phyloP scores from a whole-genome alignment of 2,329 filamentous ascomycete genomes.

The Didymella arachidicola region DNA sequence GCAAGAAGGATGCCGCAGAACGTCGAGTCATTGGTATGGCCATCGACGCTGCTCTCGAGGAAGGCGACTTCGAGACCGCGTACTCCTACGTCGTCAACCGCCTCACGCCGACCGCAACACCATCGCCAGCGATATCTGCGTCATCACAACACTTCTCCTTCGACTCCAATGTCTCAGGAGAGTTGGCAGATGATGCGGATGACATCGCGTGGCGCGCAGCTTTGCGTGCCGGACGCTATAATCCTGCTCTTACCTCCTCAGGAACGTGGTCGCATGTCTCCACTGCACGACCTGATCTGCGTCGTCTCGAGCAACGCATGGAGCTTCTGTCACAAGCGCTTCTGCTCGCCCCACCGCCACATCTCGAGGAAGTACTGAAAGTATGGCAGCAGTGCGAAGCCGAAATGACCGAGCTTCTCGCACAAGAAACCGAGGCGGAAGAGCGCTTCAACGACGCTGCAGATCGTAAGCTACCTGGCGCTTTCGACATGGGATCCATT shows the following conservation, averaged over 20 bases:
- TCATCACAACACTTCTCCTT: constrained; percentile 35
- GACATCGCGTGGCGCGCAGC: constrained; percentile 82
- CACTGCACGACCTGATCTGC: constrained; percentile 63
- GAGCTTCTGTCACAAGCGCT: constrained; percentile 80
- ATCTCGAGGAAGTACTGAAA: constrained; percentile 77
- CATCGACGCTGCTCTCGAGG: constrained; percentile 75
- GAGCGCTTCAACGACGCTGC: constrained; percentile 73
- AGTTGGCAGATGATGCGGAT: constrained; percentile 55
- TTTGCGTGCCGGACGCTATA: constrained; percentile 78
- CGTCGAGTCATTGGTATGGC: constrained; percentile 80
- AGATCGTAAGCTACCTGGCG: constrained; percentile 62
- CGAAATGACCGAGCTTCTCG: constrained; percentile 72
- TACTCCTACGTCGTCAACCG: constrained; percentile 83
- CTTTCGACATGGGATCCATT: constrained; percentile 50
- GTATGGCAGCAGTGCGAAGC: constrained; percentile 81
- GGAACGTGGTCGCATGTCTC: constrained; percentile 52
- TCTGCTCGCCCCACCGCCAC: constrained; percentile 72
- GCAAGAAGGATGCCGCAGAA: constrained; percentile 59
- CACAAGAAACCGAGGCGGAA: constrained; percentile 72
- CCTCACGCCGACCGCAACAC: constrained; percentile 53
- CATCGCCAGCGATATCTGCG: constrained; percentile 33
- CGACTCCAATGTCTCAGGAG: constrained; percentile 21
- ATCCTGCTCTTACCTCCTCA: constrained; percentile 48
- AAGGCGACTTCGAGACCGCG: constrained; percentile 85
- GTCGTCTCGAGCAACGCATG: constrained; percentile 80